Conservation (phyloP, 306 rosid genomes). For the Carpinus viminea region DNA sequence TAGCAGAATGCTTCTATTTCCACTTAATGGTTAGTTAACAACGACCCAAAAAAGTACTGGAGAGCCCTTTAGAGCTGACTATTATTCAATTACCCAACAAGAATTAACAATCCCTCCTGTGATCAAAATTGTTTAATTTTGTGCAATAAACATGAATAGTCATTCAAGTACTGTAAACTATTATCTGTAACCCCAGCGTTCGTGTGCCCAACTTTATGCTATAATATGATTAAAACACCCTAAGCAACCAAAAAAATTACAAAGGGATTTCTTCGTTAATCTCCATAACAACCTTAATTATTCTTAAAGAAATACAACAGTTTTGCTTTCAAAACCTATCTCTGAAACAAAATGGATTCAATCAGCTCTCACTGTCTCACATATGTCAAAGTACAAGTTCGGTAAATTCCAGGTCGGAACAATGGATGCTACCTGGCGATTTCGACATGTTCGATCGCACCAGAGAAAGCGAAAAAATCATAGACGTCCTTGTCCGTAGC, state of each 20-base stretch:
- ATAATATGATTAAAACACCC: neutral
- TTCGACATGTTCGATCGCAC: slow-evolving; percentile 66
- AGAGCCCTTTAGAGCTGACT: neutral
- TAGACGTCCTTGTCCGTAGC: slow-evolving; percentile 71
- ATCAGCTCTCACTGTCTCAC: neutral
- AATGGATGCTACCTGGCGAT: slow-evolving; percentile 51
- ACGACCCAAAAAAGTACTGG: neutral
- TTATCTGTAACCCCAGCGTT: neutral
- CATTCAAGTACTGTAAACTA: neutral
- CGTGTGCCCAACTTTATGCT: neutral
- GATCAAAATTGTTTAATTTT: neutral
- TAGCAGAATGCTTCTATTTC: neutral
- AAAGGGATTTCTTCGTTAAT: neutral
- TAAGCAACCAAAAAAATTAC: neutral
- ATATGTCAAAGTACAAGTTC: neutral
- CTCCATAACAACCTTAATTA: neutral
- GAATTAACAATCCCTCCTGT: neutral
- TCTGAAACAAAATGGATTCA: neutral
- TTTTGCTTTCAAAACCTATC: neutral
- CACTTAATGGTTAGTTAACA: neutral
- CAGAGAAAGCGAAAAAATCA: slow-evolving; percentile 82
- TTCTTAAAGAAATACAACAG: neutral
- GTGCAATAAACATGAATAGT: neutral
- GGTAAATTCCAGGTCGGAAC: neutral
- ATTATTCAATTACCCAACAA: slow-evolving; percentile 1